Evolutionary conservation across 2,329 filamentous ascomycete species (phyloP), one percentile per base, ranked within the genome.

Genomic region (Xylaria sp.): DNA sequence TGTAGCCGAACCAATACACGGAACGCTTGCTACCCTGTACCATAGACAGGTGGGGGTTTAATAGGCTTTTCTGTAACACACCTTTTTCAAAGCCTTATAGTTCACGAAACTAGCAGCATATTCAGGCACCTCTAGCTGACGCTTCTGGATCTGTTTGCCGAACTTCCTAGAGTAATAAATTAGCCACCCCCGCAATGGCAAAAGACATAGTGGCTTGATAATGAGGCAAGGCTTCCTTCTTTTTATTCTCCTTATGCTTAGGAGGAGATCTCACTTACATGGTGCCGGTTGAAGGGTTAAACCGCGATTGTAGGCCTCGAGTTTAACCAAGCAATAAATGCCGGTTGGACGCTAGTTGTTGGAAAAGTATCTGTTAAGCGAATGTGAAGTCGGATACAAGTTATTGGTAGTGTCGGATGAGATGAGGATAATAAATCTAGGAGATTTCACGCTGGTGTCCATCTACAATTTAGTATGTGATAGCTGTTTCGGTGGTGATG

Each of bases 31-130:
- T 65, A 72, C 48, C 27, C 59, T n/a, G 57, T 25, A 29, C 21
- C 48, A 54, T 47, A n/a, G 23, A 60, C 13, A 13, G 23, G n/a
- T 60, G 18, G 47, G 47, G 44, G 23, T 25, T 27, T 4, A 29
- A 32, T 57, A 40, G 16, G 27, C 23, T 13, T 29, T 58, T 59
- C 12, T 50, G 12, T 40, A 32, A 55, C 82, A 71, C 79, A 97
- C 96, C 93, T 98, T 98, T 83, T 99, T 99, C 75, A 99, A 86
- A 69, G 94, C 94, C 84, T 99, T 99, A 86, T 99, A 99, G 83
- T 99, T 98, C 76, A 98, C 94, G 80, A 99, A 99, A 83, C 94
- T 98, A 73, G 95, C 94, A 71, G 96, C 95, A 91, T 99, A 99
- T 88, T 99, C 96, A 69, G 96, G 96, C 69, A 99, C 94, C 81